Evolutionary conservation across 2,329 filamentous ascomycete species (phyloP), one percentile per base, ranked within the genome.

Genomic region (Clonostachys rosea): DNA sequence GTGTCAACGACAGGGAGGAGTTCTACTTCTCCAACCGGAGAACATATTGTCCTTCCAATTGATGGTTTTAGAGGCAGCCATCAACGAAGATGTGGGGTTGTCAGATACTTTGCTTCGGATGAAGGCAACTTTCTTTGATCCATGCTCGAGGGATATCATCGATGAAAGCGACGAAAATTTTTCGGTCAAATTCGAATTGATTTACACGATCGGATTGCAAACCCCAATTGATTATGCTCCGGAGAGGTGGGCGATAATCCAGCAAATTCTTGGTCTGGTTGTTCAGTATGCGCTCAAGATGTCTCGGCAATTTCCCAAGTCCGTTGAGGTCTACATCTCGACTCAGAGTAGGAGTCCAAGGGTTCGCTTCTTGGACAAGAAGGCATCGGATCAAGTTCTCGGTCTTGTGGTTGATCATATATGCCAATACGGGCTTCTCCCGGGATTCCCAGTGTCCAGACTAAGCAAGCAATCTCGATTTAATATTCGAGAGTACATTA

Each of bases 21-120:
- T 87, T 0, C 69, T 88, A 18, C 60, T 88, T 0, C 70, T 74
- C 0, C 70, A 83, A 2, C 84, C 84, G 0, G 84, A 87, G 46
- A 79, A 87, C 50, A 66, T 83, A 1, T 63, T 88, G 6, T 87
- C 84, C 0, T 86, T 85, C 59, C 79, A 76, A 54, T 66, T 87
- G 3, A 82, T 80, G 49, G 81, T 80, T 0, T 20, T 47, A 5
- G 56, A 80, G 1, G 81, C 87, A 52, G 70, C 72, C 3, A 57
- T 86, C 1, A 45, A 59, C 0, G 63, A 74, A 34, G 74, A 76
- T 0, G 57, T 52, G 0, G 55, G 52, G 2, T 78, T 87, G 71
- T 63, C 83, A 3, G 57, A 61, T 0, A 68, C 71, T 0, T 78
- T 85, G 30, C 49, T 59, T 0, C 79, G 75, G 66, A 57, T 87